Percentiles rank a stretch among this genome's conserved stretches.
phyloP scores from a whole-genome alignment of 352 stramenopile genomes.

The Phytophthora agathidicida region DNA sequence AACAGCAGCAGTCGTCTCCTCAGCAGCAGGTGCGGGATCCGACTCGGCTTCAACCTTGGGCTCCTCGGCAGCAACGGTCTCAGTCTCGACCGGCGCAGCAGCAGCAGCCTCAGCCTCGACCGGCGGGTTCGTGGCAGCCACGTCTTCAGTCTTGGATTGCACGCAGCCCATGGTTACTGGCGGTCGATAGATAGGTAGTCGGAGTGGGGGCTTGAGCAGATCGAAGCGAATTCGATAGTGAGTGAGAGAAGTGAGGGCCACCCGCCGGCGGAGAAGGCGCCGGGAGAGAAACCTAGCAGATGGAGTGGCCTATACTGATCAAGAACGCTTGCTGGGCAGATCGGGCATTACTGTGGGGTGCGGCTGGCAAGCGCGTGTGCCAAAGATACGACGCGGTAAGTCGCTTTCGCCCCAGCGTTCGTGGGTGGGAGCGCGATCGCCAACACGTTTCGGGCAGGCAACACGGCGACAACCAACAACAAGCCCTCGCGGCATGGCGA shows the following conservation, averaged over 20 bases:
- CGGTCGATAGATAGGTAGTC: slow-evolving; percentile 16
- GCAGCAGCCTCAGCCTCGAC: slow-evolving; percentile 15
- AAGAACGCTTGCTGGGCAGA: slow-evolving; percentile 2
- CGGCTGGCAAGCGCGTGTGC: slow-evolving; percentile 9
- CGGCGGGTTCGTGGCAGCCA: slow-evolving; percentile 20
- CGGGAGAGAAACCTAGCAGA: slow-evolving; percentile 11
- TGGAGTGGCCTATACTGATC: slow-evolving; percentile 19
- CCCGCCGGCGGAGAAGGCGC: background rate
- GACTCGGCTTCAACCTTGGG: slow-evolving; percentile 7
- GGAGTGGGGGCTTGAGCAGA: slow-evolving; percentile 22
- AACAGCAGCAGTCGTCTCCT: slow-evolving; percentile 6
- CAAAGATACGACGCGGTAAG: slow-evolving; percentile 27
- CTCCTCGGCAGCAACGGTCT: slow-evolving; percentile 7
- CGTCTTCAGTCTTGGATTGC: slow-evolving; percentile 71
- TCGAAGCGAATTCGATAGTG: slow-evolving; percentile 46
- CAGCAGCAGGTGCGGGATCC: slow-evolving; percentile 2
- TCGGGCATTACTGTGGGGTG: slow-evolving; percentile 10
- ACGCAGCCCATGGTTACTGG: slow-evolving; percentile 65
- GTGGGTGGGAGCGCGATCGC: slow-evolving; percentile 14
- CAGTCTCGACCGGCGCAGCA: background rate
- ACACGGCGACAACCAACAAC: background rate
- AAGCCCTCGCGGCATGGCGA: too few relatives aligned
- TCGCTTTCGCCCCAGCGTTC: slow-evolving; percentile 16
- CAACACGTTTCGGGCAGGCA: slow-evolving; percentile 9
- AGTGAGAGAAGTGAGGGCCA: background rate